A percentile compares a stretch with the other conserved stretches of the same genome.
Conservation (phyloP, 1,284 basidiomycete genomes). For the Irpex sp. region DNA sequence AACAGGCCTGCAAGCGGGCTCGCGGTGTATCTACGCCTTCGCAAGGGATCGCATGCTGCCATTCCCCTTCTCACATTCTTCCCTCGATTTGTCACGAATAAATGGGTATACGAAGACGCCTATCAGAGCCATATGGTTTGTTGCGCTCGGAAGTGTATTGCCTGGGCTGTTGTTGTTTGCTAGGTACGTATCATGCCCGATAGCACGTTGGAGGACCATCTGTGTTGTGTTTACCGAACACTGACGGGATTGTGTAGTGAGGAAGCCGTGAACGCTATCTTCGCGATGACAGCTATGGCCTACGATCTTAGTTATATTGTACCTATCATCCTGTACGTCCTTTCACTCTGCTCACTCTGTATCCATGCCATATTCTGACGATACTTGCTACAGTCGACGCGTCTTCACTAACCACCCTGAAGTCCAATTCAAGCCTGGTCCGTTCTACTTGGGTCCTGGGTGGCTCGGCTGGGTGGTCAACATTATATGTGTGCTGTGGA, state of each 20-base stretch:
- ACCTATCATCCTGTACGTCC: conserved; percentile 66
- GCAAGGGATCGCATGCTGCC: conserved; percentile 83
- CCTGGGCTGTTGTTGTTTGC: conserved; percentile 79
- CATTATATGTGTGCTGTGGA: conserved; percentile 68
- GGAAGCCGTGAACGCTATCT: too few species aligned
- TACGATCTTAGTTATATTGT: conserved; percentile 73
- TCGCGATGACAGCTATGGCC: conserved; percentile 34
- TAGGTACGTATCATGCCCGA: conserved; percentile 38
- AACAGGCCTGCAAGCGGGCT: conserved; percentile 80
- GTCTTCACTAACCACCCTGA: conserved; percentile 80
- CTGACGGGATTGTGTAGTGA: too few species aligned
- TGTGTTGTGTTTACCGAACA: too few species aligned
- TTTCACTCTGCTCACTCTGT: too few species aligned
- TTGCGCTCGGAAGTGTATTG: conserved; percentile 64
- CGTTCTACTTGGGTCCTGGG: conserved; percentile 84
- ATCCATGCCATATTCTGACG: too few species aligned
- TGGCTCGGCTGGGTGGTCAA: conserved; percentile 65
- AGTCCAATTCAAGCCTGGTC: conserved; percentile 83
- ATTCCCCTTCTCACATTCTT: conserved; percentile 65
- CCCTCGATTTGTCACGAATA: conserved; percentile 27
- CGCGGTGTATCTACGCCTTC: conserved; percentile 88
- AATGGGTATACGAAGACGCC: conserved; percentile 72
- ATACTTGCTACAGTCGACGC: conserved; percentile 41
- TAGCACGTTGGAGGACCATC: too few species aligned
- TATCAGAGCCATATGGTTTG: conserved; percentile 79